A percentile compares a stretch with the other conserved stretches of the same genome.
phyloP scores from a whole-genome alignment of 1,284 basidiomycete species.

The Abortiporus biennis region DNA sequence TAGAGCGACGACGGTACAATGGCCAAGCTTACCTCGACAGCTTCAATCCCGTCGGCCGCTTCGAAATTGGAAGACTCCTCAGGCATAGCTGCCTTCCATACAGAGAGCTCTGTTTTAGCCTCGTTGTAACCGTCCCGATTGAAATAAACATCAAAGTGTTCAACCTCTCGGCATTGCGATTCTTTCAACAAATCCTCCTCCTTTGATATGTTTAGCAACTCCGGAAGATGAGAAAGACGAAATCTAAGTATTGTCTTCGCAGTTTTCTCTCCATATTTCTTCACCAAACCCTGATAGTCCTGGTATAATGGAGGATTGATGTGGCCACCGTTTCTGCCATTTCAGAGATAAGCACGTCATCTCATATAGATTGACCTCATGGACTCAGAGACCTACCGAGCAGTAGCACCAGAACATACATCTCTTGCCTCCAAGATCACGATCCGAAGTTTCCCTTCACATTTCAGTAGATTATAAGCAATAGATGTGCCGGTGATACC shows the following conservation, averaged over 20 bases:
- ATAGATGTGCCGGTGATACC: constrained; percentile 64
- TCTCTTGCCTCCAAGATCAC: constrained; percentile 68
- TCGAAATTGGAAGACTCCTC: constrained; percentile 28
- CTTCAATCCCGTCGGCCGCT: constrained; percentile 27
- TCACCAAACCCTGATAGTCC: constrained; percentile 49
- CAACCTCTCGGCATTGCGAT: constrained; percentile 36
- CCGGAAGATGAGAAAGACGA: constrained; percentile 46
- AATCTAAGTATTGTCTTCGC: constrained; percentile 57
- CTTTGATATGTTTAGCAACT: constrained; percentile 39
- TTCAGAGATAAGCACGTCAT: background rate
- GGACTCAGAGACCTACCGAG: constrained; percentile 37
- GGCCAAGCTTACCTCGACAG: constrained; percentile 25
- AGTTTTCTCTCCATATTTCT: constrained; percentile 34
- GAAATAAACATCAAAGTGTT: constrained; percentile 35
- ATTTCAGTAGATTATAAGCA: constrained; percentile 45
- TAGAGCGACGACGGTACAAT: too few species aligned
- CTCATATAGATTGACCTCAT: background rate
- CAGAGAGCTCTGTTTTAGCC: constrained; percentile 25
- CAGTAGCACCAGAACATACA: constrained; percentile 66
- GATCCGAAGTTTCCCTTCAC: constrained; percentile 30
- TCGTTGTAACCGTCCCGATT: constrained; percentile 26
- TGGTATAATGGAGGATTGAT: constrained; percentile 57
- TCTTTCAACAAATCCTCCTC: constrained; percentile 39
- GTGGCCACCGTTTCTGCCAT: constrained; percentile 58
- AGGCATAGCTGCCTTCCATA: constrained; percentile 33